Evolutionary conservation across 495 filamentous ascomycete genomes (phyloP), one percentile per base, ranked within the genome.

Genomic region (Annulohypoxylon stygium): DNA sequence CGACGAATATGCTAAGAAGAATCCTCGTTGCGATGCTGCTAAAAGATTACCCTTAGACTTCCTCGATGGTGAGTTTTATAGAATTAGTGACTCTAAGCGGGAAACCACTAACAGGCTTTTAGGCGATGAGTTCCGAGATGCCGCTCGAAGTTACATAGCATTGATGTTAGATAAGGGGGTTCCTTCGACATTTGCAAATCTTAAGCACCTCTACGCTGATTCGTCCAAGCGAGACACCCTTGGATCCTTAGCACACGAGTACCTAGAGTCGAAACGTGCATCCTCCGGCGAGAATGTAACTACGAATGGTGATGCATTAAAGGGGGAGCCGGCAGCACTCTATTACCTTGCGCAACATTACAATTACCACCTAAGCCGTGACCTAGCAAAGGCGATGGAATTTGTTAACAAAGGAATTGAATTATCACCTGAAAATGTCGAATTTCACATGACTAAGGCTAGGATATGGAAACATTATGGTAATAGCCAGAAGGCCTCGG

Each of bases 261-360:
- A 97, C 75, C 81, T 90, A 26, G 81, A 89, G 43, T 81, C 85
- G 9, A 89, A 88, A 60, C 75, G 78, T 45, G 83, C 86, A 25
- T 80, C 81, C 39, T 74, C 83, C 4, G 83, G 83, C 9, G 77
- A 70, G 26, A 81, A 84, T 34, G 78, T 76, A 43, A 71, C 74
- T 12, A 63, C 77, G 2, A 90, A 90, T 65, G 87, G 85, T 11
- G 85, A 90, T 30, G 80, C 82, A 57, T 87, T 88, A 23, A 88
- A 90, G 59, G 95, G 95, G 75, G 84, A 90, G 58, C 85, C 92
- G 6, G 93, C 94, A 10, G 91, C 91, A 3, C 88, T 92, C 47
- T 98, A 96, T 78, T 99, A 97, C 85, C 89, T 99, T 60, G 93
- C 93, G 4, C 97, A 98, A 76, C 96, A 99, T 81, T 97, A 97